phyloP scores from a whole-genome alignment of 495 filamentous ascomycete species.

The Monascus purpureus region DNA sequence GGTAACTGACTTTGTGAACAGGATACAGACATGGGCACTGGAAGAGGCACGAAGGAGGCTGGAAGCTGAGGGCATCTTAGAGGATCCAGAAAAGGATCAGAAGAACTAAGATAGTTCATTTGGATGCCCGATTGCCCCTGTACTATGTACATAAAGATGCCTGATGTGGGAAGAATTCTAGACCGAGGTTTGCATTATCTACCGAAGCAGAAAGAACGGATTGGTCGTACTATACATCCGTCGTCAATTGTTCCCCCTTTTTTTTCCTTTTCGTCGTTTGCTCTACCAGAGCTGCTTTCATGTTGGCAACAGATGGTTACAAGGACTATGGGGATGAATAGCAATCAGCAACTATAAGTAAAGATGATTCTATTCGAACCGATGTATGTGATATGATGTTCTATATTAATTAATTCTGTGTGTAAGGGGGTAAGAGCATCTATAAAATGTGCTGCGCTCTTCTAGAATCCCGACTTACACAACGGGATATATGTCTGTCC shows the following conservation, averaged over 20 bases:
- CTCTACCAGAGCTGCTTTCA: conserved; percentile 16
- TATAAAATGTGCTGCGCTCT: too few relatives aligned
- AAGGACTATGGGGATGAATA: conserved; percentile 2
- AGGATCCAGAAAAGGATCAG: conserved; percentile 48
- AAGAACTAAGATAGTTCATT: conserved; percentile 18
- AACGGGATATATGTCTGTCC: conserved; percentile 49
- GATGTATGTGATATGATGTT: too few relatives aligned
- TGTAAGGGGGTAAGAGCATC: too few relatives aligned
- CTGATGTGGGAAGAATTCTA: conserved; percentile 19
- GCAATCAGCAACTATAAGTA: too few relatives aligned
- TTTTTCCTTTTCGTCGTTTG: conserved; percentile 2
- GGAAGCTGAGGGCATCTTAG: conserved; percentile 86
- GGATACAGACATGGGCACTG: conserved; percentile 98
- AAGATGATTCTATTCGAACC: too few relatives aligned
- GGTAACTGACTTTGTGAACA: conserved; percentile 25
- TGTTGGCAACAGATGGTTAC: conserved; percentile 14
- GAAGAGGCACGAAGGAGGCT: conserved; percentile 89
- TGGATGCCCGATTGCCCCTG: conserved; percentile 15
- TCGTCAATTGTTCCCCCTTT: conserved; percentile 16
- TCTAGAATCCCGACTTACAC: too few relatives aligned
- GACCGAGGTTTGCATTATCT: conserved; percentile 19
- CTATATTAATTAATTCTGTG: too few relatives aligned
- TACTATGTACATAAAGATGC: conserved; percentile 37
- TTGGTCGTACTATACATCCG: conserved; percentile 27
- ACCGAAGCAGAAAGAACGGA: conserved; percentile 19